Percentiles rank a stretch among this genome's conserved stretches.
These are phyloP conservation scores for Aplosporella prunicola DNA, from an alignment of 2,329 filamentous ascomycete species.

Conservation along the genomic window DNA sequence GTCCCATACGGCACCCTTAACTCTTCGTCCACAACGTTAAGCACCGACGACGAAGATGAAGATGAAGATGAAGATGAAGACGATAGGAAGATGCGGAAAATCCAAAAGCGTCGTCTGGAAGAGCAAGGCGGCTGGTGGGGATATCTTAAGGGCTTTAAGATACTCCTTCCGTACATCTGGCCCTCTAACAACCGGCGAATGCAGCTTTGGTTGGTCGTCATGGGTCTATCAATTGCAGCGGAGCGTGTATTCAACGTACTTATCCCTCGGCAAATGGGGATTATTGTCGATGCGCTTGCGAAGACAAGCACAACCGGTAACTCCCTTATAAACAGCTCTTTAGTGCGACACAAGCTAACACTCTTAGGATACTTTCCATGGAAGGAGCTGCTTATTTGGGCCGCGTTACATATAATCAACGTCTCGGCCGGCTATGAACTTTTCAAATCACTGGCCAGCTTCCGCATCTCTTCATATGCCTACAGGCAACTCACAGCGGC, in stretches of 20 bases:
- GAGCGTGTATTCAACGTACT: constrained; percentile 63
- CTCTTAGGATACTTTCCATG: background rate
- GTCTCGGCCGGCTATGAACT: background rate
- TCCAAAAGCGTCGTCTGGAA: constrained; percentile 48
- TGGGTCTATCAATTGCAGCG: constrained; percentile 53
- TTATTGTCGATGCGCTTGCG: constrained; percentile 56
- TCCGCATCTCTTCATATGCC: constrained; percentile 27
- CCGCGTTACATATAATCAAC: background rate
- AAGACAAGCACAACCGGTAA: background rate
- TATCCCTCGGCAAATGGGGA: constrained; percentile 64
- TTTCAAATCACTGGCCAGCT: background rate
- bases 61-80: constrained; percentile 20
- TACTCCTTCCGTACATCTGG: constrained; percentile 68
- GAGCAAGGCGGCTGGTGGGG: constrained; percentile 63
- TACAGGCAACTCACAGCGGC: constrained; percentile 51
- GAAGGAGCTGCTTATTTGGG: constrained; percentile 3
- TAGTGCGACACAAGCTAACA: no score
- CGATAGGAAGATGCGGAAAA: constrained; percentile 44
- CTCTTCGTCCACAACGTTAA: background rate
- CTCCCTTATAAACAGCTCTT: no score
- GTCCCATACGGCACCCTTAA: constrained; percentile 1
- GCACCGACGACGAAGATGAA: background rate
- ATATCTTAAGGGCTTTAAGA: constrained; percentile 58
- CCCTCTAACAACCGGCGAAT: constrained; percentile 53
- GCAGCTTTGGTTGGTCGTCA: constrained; percentile 54